phyloP scores from a whole-genome alignment of 805 yeast species.

The Zygoascus flipseniorum region DNA sequence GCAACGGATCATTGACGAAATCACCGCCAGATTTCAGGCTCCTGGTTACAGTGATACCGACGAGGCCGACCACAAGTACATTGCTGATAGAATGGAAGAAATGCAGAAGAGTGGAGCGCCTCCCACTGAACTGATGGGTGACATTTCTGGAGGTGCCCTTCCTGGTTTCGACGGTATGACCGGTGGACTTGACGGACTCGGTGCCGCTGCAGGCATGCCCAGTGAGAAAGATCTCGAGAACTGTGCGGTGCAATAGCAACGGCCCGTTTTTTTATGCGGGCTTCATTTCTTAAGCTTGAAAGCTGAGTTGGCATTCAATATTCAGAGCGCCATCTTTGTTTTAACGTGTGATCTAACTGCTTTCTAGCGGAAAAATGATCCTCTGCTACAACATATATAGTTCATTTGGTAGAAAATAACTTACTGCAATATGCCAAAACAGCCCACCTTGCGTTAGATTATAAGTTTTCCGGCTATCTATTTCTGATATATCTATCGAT shows the following conservation, averaged over 20 bases:
- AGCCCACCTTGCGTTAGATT: too few relatives aligned
- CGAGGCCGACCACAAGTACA: slow-evolving; percentile 37
- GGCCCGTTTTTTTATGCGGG: too few relatives aligned
- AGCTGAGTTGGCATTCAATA: too few relatives aligned
- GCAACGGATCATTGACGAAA: slow-evolving; percentile 48
- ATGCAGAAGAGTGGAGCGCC: slow-evolving; percentile 70
- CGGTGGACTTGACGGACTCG: slow-evolving; percentile 6
- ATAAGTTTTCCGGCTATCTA: too few relatives aligned
- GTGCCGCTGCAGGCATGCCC: slow-evolving; percentile 4
- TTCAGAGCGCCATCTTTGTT: too few relatives aligned
- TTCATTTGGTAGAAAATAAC: too few relatives aligned
- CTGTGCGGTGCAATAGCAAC: slow-evolving; percentile 12
- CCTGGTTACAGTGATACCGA: slow-evolving; percentile 49
- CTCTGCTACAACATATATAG: too few relatives aligned
- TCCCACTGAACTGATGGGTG: slow-evolving; percentile 65
- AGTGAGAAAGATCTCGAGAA: slow-evolving; percentile 8
- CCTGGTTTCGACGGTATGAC: slow-evolving; percentile 27
- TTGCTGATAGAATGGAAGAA: slow-evolving; percentile 51
- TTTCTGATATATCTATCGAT: too few relatives aligned
- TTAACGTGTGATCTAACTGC: too few relatives aligned
- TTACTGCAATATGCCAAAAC: too few relatives aligned
- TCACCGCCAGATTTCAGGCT: slow-evolving; percentile 59
- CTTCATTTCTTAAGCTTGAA: too few relatives aligned
- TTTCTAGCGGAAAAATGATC: too few relatives aligned
- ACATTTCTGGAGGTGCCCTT: slow-evolving; percentile 36